A percentile compares a stretch with the other conserved stretches of the same genome.
These are phyloP conservation scores for Septoria petroselini DNA, from an alignment of 2,329 filamentous ascomycete genomes.

Conservation along the genomic window DNA sequence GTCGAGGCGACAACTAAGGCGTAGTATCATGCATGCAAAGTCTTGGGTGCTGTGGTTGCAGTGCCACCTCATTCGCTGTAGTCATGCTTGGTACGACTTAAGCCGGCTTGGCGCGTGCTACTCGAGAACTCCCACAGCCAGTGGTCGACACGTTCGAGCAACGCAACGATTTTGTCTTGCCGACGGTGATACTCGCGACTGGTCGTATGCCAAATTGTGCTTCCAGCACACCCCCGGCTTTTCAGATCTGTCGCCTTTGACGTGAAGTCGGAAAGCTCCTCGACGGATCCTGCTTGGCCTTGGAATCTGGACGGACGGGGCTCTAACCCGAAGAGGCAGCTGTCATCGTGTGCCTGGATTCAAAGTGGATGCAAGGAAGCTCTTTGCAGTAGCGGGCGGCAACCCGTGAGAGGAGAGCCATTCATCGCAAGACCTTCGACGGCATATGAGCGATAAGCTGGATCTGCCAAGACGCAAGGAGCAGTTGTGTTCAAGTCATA, in stretches of 20 bases:
- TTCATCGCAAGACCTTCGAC: neutral
- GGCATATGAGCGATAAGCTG: too few species aligned
- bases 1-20: slow-evolving; percentile 1
- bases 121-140: slow-evolving; percentile 1
- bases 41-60: slow-evolving; percentile 5
- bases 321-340: slow-evolving; percentile 11
- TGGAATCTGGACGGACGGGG: slow-evolving; percentile 1
- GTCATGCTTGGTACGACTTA: slow-evolving; percentile 1
- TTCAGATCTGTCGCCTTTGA: too few species aligned
- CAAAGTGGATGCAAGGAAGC: slow-evolving; percentile 3
- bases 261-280: slow-evolving; percentile 8
- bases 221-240: too few species aligned
- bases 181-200: neutral
- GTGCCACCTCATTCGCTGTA: slow-evolving; percentile 10
- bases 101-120: slow-evolving; percentile 8
- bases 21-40: slow-evolving; percentile 1
- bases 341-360: neutral
- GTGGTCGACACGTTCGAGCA: slow-evolving; percentile 1
- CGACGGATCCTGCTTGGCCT: too few species aligned
- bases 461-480: too few species aligned
- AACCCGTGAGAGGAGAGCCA: neutral
- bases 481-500: too few species aligned
- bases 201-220: neutral
- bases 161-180: slow-evolving; percentile 1
- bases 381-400: slow-evolving; percentile 7